Evolutionary conservation across 2,329 filamentous ascomycete genomes (phyloP), one percentile per base, ranked within the genome.

Genomic region (Chrysoporthe austroafricana): DNA sequence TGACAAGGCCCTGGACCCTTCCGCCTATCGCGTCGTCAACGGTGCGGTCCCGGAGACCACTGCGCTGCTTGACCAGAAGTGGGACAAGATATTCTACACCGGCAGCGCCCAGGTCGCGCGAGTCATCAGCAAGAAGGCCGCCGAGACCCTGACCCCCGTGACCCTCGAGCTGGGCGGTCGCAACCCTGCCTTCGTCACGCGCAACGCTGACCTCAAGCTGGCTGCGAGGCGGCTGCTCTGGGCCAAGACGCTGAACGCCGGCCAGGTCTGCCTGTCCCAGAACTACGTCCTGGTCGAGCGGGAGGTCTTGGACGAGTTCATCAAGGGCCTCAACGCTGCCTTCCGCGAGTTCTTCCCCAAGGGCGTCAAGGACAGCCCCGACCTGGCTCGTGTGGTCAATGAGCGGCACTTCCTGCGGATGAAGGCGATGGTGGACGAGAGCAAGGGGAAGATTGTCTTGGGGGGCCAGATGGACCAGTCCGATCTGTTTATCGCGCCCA

Each of bases 21-120:
- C 88, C 18, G 90, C 89, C 73, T 97, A 93, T 79, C 82, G 84
- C 46, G 87, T 93, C 68, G 84, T 97, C 72, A 96, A 97, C 77
- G 96, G 96, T 69, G 89, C 83, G 39, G 81, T 97, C 26, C 85
- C 90, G 4, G 93, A 97, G 83, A 94, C 91, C 4, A 93, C 91
- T 58, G 89, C 89, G 14, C 82, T 98, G 57, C 86, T 99, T 44
- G 88, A 95, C 67, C 88, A 94, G 82, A 95, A 95, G 79, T 99
- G 94, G 91, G 94, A 96, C 82, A 98, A 97, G 86, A 96, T 99
- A 75, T 94, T 96, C 83, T 99, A 97, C 82, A 99, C 96, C 0
- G 96, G 96, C 65, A 90, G 89, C 74, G 85, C 86, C 63, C 82
- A 77, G 39, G 93, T 97, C 21, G 96, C 92, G 75, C 93, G 90